Conservation (phyloP, 768 basidiomycete genomes). For the Cystobasidium ongulense region DNA sequence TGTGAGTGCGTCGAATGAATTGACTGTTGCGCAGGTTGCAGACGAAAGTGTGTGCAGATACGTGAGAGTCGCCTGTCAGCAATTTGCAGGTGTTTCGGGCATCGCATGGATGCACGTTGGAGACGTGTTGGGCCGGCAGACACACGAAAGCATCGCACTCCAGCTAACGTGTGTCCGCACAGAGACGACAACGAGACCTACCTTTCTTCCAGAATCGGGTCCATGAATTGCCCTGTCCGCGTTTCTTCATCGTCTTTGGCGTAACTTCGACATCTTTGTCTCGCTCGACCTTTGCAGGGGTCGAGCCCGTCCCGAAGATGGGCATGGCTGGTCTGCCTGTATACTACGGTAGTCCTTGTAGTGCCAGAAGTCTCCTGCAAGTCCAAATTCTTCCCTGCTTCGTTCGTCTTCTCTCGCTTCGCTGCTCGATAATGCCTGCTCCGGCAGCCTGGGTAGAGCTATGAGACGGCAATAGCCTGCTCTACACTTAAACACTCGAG, state of each 20-base stretch:
- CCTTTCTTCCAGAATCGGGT: constrained; percentile 28
- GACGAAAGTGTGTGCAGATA: background rate
- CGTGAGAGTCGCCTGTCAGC: background rate
- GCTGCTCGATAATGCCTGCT: no score
- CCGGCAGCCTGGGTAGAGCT: no score
- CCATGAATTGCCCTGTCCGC: constrained; percentile 9
- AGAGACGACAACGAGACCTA: background rate
- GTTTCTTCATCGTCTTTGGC: constrained; percentile 3
- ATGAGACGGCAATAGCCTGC: no score
- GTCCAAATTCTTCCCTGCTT: no score
- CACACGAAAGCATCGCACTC: no score
- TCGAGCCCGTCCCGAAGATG: constrained; percentile 12
- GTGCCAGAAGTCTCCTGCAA: no score
- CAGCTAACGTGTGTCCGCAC: no score
- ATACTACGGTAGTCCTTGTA: no score
- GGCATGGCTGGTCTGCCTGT: background rate
- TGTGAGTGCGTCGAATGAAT: constrained; percentile 8
- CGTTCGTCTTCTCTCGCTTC: no score
- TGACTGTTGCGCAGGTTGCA: constrained; percentile 9
- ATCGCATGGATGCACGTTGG: no score
- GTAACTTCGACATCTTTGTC: background rate
- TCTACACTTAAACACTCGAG: no score
- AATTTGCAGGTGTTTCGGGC: background rate
- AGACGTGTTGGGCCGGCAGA: no score
- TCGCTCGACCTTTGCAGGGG: constrained; percentile 4